Percentiles rank a stretch among this genome's conserved stretches.
phyloP scores from a whole-genome alignment of 129 eudicot genomes.

The Sambucus nigra region DNA sequence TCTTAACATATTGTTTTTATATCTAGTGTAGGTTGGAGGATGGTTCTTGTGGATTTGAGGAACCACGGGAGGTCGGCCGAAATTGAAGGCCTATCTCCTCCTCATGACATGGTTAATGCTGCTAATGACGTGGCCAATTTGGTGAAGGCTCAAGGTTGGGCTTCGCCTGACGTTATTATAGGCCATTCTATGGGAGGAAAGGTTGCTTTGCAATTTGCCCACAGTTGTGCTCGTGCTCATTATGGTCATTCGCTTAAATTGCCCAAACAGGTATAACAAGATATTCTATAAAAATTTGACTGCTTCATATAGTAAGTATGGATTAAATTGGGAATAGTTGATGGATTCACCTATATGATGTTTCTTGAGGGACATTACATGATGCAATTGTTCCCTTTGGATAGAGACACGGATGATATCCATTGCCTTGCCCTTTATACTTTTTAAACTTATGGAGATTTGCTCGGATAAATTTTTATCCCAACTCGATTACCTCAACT shows the following conservation, averaged over 20 bases:
- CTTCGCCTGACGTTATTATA: constrained; percentile 85
- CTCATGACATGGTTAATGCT: constrained; percentile 73
- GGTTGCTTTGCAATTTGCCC: constrained; percentile 75
- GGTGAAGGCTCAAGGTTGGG: constrained; percentile 60
- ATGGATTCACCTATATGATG: too few species aligned
- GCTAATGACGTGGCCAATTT: constrained; percentile 75
- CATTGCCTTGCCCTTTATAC: too few species aligned
- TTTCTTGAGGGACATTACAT: too few species aligned
- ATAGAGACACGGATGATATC: too few species aligned
- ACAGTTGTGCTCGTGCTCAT: constrained; percentile 73
- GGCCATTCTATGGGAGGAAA: constrained; percentile 99
- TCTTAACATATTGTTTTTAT: constrained; percentile 1
- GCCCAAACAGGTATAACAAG: constrained; percentile 80
- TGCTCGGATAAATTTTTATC: too few species aligned
- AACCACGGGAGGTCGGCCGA: constrained; percentile 92
- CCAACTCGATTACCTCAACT: too few species aligned
- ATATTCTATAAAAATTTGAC: too few species aligned
- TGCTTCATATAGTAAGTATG: too few species aligned
- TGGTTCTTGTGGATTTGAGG: constrained; percentile 83
- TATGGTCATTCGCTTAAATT: constrained; percentile 52
- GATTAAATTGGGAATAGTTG: too few species aligned
- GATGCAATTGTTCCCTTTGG: too few species aligned
- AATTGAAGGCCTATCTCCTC: constrained; percentile 41
- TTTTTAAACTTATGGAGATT: too few species aligned
- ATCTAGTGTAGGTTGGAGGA: constrained; percentile 79